Evolutionary conservation across 352 stramenopile species (phyloP), one percentile per base, ranked within the genome.

Genomic region (Pythium aristosporum): DNA sequence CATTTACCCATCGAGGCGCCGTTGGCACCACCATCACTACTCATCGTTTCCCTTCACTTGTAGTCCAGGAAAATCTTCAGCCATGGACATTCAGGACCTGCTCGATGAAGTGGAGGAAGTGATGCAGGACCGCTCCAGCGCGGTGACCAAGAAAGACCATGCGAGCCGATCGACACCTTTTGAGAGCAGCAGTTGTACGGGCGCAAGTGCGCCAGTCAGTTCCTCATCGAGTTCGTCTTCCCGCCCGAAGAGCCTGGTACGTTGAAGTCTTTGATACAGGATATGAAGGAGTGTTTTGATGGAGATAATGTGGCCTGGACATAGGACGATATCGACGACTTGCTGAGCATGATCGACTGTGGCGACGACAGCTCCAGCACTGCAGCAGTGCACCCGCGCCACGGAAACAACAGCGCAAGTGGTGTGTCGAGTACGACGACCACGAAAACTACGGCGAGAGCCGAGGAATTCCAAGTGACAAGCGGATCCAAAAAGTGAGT

Each of bases 51-150:
- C 25, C 2, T 4, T 28, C 25, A 4, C 25, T 28, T 28, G 25
- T 4, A 28, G 25, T 28, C 25, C 25, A 28, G 25, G 25, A 28
- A 28, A 28, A 2, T 28, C 25, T 28, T 28, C 25, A 28, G 25
- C 25, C 25, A 91, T 93, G 84, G 73, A 90, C 62, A 83, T 90
- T 54, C 70, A 91, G 51, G 75, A 90, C 64, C 65, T 93, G 61
- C 72, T 91, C 11, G 64, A 89, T 44, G 84, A 93, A 72, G 79
- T 91, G 15, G 82, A 91, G 44, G 73, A 77, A 18, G 80, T 77
- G 34, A 88, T 90, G 50, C 72, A 82, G 34, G 81, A 74, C 44
- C 47, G 51, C 5, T 53, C 51, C 2, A 55, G 28, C 18, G 32
- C 16, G 9, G 48, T 16, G 28, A 56, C 55, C 44, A n/a, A 47